phyloP scores from a whole-genome alignment of 1,284 basidiomycete genomes.

The Sanguinoderma infundibulare region DNA sequence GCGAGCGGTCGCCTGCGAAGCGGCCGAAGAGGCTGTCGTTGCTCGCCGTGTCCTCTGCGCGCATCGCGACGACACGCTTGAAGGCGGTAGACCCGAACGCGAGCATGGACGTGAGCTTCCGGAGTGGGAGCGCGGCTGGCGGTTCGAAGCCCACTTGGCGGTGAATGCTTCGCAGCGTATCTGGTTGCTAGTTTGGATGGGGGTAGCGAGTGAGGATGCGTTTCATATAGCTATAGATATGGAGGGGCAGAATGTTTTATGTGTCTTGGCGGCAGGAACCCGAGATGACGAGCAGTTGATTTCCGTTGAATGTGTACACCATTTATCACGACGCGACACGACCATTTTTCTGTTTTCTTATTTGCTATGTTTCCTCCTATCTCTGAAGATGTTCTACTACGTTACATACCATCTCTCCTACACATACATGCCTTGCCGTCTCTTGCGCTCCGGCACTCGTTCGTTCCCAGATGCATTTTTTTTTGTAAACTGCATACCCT shows the following conservation, averaged over 20 bases:
- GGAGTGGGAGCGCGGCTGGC: constrained; percentile 30
- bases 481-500: constrained; percentile 21
- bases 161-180: constrained; percentile 2
- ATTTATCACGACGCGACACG: constrained; percentile 29
- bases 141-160: constrained; percentile 26
- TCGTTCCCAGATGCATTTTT: constrained; percentile 4
- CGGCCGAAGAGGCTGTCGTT: constrained; percentile 66
- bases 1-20: constrained; percentile 58
- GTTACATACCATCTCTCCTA: neutral
- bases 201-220: neutral
- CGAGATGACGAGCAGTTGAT: constrained; percentile 4
- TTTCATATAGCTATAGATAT: neutral
- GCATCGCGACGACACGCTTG: constrained; percentile 16
- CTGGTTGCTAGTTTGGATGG: neutral
- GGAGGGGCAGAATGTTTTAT: neutral
- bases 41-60: constrained; percentile 40
- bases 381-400: neutral
- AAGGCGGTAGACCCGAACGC: constrained; percentile 49
- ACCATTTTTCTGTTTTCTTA: constrained; percentile 17
- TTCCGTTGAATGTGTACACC: constrained; percentile 15
- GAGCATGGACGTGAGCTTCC: constrained; percentile 55
- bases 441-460: neutral
- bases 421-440: constrained; percentile 1
- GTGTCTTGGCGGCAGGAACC: constrained; percentile 20
- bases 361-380: constrained; percentile 15